Base-by-base conservation (phyloP, 2,329 filamentous ascomycete genomes). In the Didymellaceae sp. region DNA sequence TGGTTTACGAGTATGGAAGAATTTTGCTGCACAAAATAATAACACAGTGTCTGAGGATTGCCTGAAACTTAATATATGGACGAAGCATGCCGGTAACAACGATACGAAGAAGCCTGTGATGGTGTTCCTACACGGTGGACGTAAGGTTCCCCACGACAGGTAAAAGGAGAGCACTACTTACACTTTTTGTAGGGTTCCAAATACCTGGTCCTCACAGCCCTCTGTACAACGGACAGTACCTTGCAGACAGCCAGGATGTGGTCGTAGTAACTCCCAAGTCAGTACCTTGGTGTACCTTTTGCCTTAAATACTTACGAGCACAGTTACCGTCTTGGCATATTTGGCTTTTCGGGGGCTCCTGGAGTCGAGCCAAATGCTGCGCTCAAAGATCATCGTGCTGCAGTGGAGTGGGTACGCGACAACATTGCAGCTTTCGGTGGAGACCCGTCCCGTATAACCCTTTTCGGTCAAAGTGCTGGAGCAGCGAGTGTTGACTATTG, bases 401-500 rank as follows among this genome's bases (percentile, higher is more conserved):
- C 62, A 39, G 61, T 70, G 4, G 74, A 76, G 52, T 77, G 74
- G 74, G 61, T 75, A 5, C 62, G 62, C 6, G 65, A 75, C 18
- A 77, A 77, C 46, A 76, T 77, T 40, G 65, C 57, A 6, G 59
- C 56, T 10, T 77, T 77, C 34, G 75, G 75, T 17, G 75, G 74
- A 6, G 72, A 77, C 47, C 64, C 73, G 2, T 58, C 52, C 34
- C 58, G 67, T 5, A 76, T 77, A 30, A 68, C 65, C 11, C 59
- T 77, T n/a, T 74, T 67, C 34, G 75, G 75, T 1, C 71, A 76
- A 39, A 68, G 66, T 17, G 70, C 73, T n/a, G 74, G 74, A 21
- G 67, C 65, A 33, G 66, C 73, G 5, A 63, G 73, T 0, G 76
- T 77, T 0, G 79, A 82, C 54, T 79, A 77, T 60, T 80, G 75